Evolutionary conservation across 306 rosid genomes (phyloP).

Genomic region (Benincasa hispida): DNA sequence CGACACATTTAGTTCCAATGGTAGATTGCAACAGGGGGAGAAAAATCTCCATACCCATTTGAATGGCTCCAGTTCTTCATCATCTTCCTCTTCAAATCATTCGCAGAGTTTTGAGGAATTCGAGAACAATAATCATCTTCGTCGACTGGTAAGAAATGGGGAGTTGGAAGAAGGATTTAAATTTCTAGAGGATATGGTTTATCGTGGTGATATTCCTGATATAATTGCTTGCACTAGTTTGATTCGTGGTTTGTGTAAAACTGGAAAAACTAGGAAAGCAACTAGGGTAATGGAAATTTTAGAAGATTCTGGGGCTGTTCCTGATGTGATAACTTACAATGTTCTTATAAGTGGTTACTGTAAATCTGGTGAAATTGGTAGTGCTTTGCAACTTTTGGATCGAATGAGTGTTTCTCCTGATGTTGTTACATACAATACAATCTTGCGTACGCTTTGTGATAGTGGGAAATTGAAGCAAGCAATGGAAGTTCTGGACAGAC

Average conservation of each 20-base stretch:
- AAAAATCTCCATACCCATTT: constrained; percentile 14
- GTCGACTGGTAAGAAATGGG: constrained; percentile 49
- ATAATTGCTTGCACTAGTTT: constrained; percentile 62
- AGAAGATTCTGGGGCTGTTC: constrained; percentile 70
- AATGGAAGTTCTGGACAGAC: constrained; percentile 78
- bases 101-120: constrained; percentile 38
- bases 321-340: constrained; percentile 73
- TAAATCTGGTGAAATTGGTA: constrained; percentile 67
- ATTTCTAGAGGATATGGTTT: constrained; percentile 48
- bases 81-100: constrained; percentile 10
- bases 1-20: constrained; percentile 36
- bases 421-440: constrained; percentile 77
- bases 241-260: constrained; percentile 71
- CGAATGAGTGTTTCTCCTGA: constrained; percentile 80
- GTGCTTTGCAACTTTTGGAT: constrained; percentile 63
- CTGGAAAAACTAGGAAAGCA: constrained; percentile 54
- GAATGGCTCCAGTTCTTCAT: constrained; percentile 18
- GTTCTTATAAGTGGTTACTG: constrained; percentile 77
- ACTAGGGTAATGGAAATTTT: constrained; percentile 54
- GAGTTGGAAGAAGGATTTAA: constrained; percentile 56
- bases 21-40: constrained; percentile 25
- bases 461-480: constrained; percentile 72
- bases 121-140: constrained; percentile 42
- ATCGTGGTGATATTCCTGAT: constrained; percentile 62
- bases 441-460: constrained; percentile 71